Base-by-base conservation (phyloP, 495 filamentous ascomycete genomes). In the Aspergillus cavernicola region DNA sequence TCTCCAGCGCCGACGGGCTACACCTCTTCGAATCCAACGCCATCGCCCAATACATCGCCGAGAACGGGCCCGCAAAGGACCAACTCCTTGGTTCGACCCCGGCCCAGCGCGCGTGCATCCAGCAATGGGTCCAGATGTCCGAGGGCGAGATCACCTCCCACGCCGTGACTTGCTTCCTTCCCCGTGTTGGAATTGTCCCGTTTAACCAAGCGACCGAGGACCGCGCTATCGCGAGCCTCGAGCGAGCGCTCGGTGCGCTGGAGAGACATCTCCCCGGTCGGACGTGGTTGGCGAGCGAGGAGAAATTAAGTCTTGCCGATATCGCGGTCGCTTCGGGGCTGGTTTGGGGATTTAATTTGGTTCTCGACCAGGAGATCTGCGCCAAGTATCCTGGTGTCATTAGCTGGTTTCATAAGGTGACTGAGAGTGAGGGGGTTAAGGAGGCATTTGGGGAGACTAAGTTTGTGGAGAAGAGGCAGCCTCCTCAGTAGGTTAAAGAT, bases 291-390 rank as follows among this genome's bases (percentile, higher is more conserved):
- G 75, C 60, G 4, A 69, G 36, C 1, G 68, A 37, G 3, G 78
- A 78, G 32, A 62, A 74, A 61, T 31, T 80, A 36, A 82, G 74
- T 40, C 45, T 84, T 55, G 82, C 80, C 22, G 81, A 85, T 66
- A 62, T 82, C 32, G 75, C 71, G 45, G 59, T 83, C 3, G 72
- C 66, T 3, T 56, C 69, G 9, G 22, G 64, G 1, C 44, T 84
- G 47, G 49, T 59, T 13, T 69, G 71, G 63, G 70, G 61, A 4
- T 65, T 75, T 49, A 63, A 67, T 24, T 62, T 72, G 53, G 38
- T 73, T 7, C 62, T 83, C 28, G 80, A 83, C 64, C 63, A 55
- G 2, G 79, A 82, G 66, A 73, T 77, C 70, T 66, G 77, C 38
- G 63, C 66, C 50, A 66, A 65, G 49, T 67, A 68, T 46, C 79